These are phyloP conservation scores for Ceratobasidium sp. DNA, from an alignment of 1,284 basidiomycete genomes.

Conservation along the genomic window DNA sequence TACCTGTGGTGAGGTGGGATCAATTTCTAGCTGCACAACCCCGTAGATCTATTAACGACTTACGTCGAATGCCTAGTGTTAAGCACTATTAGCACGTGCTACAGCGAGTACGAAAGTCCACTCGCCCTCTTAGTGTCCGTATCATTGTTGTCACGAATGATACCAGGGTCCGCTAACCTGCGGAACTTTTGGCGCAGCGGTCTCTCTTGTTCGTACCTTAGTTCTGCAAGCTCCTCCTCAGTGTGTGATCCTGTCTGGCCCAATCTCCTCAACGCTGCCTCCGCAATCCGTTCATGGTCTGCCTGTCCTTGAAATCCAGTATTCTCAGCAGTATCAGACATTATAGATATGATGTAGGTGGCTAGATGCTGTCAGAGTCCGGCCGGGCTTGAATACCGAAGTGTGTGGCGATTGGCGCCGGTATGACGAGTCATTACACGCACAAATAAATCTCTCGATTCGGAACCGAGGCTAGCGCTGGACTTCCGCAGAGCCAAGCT, in stretches of 20 bases:
- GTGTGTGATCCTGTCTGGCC: constrained; percentile 9
- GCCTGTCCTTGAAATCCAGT: neutral
- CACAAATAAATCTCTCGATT: neutral
- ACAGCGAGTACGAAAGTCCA: neutral
- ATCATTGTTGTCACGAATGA: constrained; percentile 71
- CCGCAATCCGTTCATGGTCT: constrained; percentile 1
- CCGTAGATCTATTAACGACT: constrained; percentile 9
- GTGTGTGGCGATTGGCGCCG: neutral
- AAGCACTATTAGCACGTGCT: constrained; percentile 45
- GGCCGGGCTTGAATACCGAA: neutral
- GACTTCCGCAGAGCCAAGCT: neutral
- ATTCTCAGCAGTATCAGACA: constrained; percentile 7
- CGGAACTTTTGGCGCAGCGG: constrained; percentile 66
- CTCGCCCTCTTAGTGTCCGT: constrained; percentile 25
- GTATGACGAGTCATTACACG: neutral
- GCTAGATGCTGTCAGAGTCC: neutral
- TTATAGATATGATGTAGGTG: constrained; percentile 5
- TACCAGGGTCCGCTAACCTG: constrained; percentile 77
- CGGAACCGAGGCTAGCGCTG: neutral
- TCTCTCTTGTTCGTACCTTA: constrained; percentile 65
- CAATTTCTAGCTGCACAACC: no score
- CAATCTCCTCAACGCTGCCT: constrained; percentile 29
- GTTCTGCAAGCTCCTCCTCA: constrained; percentile 52
- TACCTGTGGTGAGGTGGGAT: constrained; percentile 56
- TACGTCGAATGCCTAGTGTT: constrained; percentile 64